phyloP scores from a whole-genome alignment of 148 eudicot genomes.

The Rhododendron williamsianum region DNA sequence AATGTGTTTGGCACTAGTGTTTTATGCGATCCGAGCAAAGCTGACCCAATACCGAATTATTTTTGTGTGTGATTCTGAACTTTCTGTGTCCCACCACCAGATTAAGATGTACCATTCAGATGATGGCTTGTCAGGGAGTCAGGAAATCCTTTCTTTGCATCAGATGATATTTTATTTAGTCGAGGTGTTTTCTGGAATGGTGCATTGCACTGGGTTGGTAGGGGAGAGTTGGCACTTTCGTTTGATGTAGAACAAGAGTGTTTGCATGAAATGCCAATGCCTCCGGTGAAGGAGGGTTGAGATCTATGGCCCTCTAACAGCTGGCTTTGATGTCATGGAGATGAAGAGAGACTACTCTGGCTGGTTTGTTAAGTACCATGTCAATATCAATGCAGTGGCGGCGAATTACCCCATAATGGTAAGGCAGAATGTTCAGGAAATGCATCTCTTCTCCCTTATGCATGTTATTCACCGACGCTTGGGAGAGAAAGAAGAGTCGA shows the following conservation, averaged over 20 bases:
- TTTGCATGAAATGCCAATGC: not conserved
- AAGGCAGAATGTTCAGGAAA: not conserved
- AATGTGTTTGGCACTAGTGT: not conserved
- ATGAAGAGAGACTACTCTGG: not conserved
- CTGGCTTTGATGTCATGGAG: not conserved
- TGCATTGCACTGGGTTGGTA: not conserved
- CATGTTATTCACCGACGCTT: not conserved
- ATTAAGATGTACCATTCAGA: not conserved
- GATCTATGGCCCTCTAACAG: not conserved
- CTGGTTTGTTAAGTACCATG: slow-evolving; percentile 1
- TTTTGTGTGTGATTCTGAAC: not conserved
- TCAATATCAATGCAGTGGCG: not conserved
- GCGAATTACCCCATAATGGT: not conserved
- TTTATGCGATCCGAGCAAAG: not conserved
- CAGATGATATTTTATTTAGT: not conserved
- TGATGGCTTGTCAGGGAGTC: not conserved
- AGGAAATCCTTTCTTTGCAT: not conserved
- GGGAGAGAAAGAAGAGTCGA: not conserved
- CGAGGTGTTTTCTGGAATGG: not conserved
- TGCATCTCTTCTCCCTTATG: not conserved
- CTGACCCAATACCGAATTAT: not conserved
- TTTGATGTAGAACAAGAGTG: not conserved
- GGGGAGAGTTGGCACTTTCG: not conserved
- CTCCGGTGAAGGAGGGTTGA: not conserved
- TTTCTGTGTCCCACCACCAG: not conserved